Base-by-base conservation (phyloP, 2,329 filamentous ascomycete genomes). In the Penicillium sclerotigenum region DNA sequence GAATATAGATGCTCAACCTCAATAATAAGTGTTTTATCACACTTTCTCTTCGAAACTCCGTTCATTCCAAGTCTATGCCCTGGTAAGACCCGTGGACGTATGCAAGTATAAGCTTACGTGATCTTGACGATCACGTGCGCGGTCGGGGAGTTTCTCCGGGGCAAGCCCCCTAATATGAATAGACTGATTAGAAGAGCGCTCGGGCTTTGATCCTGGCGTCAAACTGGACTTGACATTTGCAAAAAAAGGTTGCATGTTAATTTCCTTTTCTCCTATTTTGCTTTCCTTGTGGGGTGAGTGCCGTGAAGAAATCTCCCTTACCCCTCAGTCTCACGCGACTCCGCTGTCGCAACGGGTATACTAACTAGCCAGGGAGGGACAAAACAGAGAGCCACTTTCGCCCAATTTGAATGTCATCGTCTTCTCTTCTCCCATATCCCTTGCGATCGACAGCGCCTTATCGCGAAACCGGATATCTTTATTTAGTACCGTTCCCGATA, bases 131-230 rank as follows among this genome's bases (percentile, higher is more conserved):
- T 59, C 62, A 67, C 63, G 56, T 63, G 50, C 29, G 5, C 56
- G 56, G 56, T 48, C 59, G 56, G 57, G 53, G 57, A 59, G 58
- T 64, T 59, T 65, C 57, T 60, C 60, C 52, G 59, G 53, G 20
- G 36, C 40, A 51, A 56, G 48, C 61, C 61, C 61, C 61, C 61
- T 64, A 64, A 48, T 50, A 64, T 63, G 60, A 59, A 60, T 52
- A 52, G 56, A 58, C 24, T 52, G 48, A 49, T 47, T 48, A 51
- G 48, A 51, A 42, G 52, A 47, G 58, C 36, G 60, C 59, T 63
- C 59, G 61, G 63, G 64, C 62, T 66, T 63, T 56, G 62, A 65
- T 65, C 60, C 62, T 64, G 58, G 61, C 58, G 60, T 61, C 56
- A 63, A 58, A 51, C 50, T 52, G 54, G 51, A 60, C 61, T 60